Base-by-base conservation (phyloP, 306 rosid species). In the Boehmeria nivea region DNA sequence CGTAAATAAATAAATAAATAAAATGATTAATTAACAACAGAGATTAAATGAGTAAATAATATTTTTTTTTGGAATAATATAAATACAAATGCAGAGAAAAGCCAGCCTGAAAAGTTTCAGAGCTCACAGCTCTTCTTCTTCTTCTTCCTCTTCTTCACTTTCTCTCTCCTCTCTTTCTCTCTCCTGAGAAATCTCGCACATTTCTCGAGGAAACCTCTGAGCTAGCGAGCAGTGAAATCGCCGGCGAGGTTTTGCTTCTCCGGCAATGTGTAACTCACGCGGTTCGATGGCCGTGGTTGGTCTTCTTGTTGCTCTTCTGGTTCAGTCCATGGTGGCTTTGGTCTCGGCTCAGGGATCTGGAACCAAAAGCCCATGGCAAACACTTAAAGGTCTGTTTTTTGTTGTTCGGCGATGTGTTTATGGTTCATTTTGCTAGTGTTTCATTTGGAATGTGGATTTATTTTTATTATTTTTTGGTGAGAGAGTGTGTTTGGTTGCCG, bases 301-400 rank as follows among this genome's bases (percentile, higher is more conserved):
- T 11, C 70, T 80, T 4, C 27, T 56, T 51, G 68, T 81, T n/a
- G 63, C 76, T 58, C 80, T 85, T 36, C 72, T 79, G 57, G 79
- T 85, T 34, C 74, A 71, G 63, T 75, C 62, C 8, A 42, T 65
- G 2, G 49, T 74, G 14, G 61, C 69, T 27, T 66, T 66, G 50
- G 95, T 84, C 49, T 80, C 85, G 31, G 95, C 95, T 77, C 83
- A 82, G 87, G 67, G 87, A 82, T 82, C 95, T 72, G 54, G 49
- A 12, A 23, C 12, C 36, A 52, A 62, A 1, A 26, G 46, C 62
- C 54, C 3, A 22, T 91, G 93, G 98, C 65, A 71, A 18, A 87
- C 98, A 11, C 89, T 87, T 40, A 20, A 7, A 1, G 96, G 98
- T 91, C 11, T 23, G 36, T 11, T 10, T 57, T 12, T 40, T 11